Evolutionary conservation across 2,329 filamentous ascomycete species (phyloP).

Genomic region (Elsinoe perseae): DNA sequence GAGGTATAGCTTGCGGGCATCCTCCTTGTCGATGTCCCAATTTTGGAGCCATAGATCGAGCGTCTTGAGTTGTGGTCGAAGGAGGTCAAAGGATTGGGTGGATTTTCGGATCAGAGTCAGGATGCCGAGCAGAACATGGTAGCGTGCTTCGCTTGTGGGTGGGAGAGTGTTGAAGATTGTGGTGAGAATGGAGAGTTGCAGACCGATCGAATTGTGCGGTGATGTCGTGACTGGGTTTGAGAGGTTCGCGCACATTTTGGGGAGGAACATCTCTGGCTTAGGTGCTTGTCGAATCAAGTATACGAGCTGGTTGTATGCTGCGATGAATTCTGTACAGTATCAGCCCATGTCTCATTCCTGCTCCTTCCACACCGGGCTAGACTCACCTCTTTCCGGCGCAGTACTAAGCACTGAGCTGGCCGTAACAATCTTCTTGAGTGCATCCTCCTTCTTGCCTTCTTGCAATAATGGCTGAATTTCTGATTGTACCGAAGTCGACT

Average conservation of each 20-base stretch:
- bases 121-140: slow-evolving; percentile 84
- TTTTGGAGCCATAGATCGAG: slow-evolving; percentile 72
- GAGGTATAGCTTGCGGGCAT: slow-evolving; percentile 76
- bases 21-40: slow-evolving; percentile 77
- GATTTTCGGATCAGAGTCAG: slow-evolving; percentile 70
- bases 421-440: slow-evolving; percentile 80
- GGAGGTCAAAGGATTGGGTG: slow-evolving; percentile 60
- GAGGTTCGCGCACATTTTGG: slow-evolving; percentile 82
- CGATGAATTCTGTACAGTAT: slow-evolving; percentile 64
- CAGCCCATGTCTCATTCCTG: neutral
- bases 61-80: slow-evolving; percentile 75
- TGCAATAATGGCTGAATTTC: slow-evolving; percentile 64
- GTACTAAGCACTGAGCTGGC: slow-evolving; percentile 70
- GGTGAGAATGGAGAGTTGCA: slow-evolving; percentile 83
- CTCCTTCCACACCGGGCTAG: too few relatives aligned
- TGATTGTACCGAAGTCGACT: slow-evolving; percentile 48
- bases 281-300: slow-evolving; percentile 83
- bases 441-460: slow-evolving; percentile 49
- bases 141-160: slow-evolving; percentile 68
- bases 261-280: slow-evolving; percentile 77
- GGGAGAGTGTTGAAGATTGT: slow-evolving; percentile 94
- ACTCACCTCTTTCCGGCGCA: slow-evolving; percentile 73
- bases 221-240: slow-evolving; percentile 79
- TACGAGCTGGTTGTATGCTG: slow-evolving; percentile 93
- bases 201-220: slow-evolving; percentile 71